Base-by-base conservation (phyloP, 2,329 filamentous ascomycete genomes). In the Fusarium tuaranense region DNA sequence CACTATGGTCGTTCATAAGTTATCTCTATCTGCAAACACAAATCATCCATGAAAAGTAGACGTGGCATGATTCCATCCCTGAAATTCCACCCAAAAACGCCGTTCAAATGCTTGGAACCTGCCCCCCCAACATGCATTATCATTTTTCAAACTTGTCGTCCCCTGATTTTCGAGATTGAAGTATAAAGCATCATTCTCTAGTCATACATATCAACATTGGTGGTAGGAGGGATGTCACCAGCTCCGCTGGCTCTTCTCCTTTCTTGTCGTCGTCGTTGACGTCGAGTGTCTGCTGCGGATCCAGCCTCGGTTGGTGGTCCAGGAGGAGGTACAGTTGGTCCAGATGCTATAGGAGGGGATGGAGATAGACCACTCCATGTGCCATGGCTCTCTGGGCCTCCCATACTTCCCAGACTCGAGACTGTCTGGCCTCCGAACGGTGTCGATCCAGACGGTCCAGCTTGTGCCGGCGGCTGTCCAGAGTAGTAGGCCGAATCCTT, bases 401-500 rank as follows among this genome's bases (percentile, higher is more conserved):
- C 84, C 20, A 86, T 74, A 67, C 84, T 88, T 64, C 81, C 85
- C 55, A 86, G 72, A 70, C 85, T 88, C 57, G 88, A 88, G 48
- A 87, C 81, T 5, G 87, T 88, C 63, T 81, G 80, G 5, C 75
- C 79, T 38, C 81, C 81, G 4, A 81, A 82, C 1, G 83, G 83
- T 18, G 69, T 69, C n/a, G 72, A 65, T 13, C 70, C 74, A 7
- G 82, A 80, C 2, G 85, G 82, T 9, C 84, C 85, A n/a, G 85
- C 83, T 18, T 85, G 84, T 4, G 85, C 74, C 10, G 73, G 76
- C 10, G 73, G 76, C 57, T 80, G 80, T n/a, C 88, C 88, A 4
- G 89, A 90, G 77, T 90, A 92, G 76, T 92, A 92, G 10, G 89
- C 88, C 53, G 89, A 90, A 77, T 92, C 90, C 76, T 91, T 92